Base-by-base conservation (phyloP, 305 asterid species). In the Fraxinus baroniana region DNA sequence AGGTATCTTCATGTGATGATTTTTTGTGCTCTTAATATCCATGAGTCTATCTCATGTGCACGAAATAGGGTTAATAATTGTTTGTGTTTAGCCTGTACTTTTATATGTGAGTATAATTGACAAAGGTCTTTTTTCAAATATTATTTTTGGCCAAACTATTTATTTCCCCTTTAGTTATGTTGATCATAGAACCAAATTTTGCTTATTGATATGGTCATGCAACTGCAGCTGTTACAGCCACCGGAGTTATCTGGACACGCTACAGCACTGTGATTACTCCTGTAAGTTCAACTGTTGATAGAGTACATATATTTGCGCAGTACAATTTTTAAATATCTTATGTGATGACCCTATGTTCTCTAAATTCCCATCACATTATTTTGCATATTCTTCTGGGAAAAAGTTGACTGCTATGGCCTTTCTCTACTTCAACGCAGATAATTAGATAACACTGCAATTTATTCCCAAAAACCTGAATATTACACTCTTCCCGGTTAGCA, bases 161-260 rank as follows among this genome's bases (percentile, higher is more conserved):
- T 62, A 62, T 26, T 64, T 26, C n/a, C 36, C 74, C 74, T 66
- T 66, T 66, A 66, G 74, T 68, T 26, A 10, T 68, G 12, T 68
- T 68, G 37, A 28, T 82, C 5, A 28, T 15, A 49, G 55, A 76
- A 75, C 72, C 80, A 77, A 68, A 81, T 64, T 39, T 46, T 20
- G 30, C 72, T 84, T 32, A 76, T 44, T 74, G 83, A 6, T 26
- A 39, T 62, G 78, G 76, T 74, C 22, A 33, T 86, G 39, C 78
- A 44, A 72, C 30, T 86, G 87, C 92, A 94, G 98, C 93, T 78
- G 97, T 94, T 68, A 86, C 97, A 7, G 97, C 95, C 41, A 94
- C 97, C 52, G 98, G 98, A 81, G 17, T 94, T 86, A 85, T 94
- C 86, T 94, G 97, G 98, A 88, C 97, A 12, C 97, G 98, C 83